These are phyloP conservation scores for Phlegmacium glaucopus DNA, from an alignment of 768 basidiomycete species.

Conservation along the genomic window DNA sequence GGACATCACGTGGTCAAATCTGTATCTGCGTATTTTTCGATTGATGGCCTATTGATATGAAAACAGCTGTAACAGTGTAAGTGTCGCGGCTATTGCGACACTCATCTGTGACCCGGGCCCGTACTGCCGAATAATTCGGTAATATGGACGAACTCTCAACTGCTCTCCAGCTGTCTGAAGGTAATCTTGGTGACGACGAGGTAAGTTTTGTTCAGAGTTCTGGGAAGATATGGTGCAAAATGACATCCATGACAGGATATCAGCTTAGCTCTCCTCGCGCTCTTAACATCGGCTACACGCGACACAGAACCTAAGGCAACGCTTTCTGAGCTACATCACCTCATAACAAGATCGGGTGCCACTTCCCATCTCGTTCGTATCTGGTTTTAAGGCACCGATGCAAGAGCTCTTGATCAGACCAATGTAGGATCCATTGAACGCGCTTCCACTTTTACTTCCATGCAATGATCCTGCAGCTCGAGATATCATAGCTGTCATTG, in stretches of 20 bases:
- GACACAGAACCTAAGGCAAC: slow-evolving; percentile 25
- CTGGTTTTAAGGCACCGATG: slow-evolving; percentile 9
- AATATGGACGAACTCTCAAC: slow-evolving; percentile 7
- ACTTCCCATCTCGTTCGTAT: slow-evolving; percentile 16
- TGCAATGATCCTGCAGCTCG: slow-evolving; percentile 33
- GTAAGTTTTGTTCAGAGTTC: slow-evolving; percentile 3
- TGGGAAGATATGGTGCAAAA: not conserved
- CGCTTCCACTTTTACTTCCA: slow-evolving; percentile 38
- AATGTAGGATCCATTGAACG: slow-evolving; percentile 40
- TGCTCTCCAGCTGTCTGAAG: slow-evolving; percentile 11
- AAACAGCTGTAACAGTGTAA: too few species aligned
- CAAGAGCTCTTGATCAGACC: slow-evolving; percentile 2
- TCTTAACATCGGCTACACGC: slow-evolving; percentile 33
- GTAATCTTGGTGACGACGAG: slow-evolving; percentile 14
- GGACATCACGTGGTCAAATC: too few species aligned
- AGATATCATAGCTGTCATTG: slow-evolving; percentile 38
- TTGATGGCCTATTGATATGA: too few species aligned
- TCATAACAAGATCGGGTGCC: slow-evolving; percentile 20
- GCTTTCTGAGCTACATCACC: slow-evolving; percentile 28
- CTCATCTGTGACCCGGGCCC: too few species aligned
- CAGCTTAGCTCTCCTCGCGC: slow-evolving; percentile 25
- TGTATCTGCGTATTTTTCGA: too few species aligned
- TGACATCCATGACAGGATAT: slow-evolving; percentile 19
- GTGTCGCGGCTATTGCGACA: too few species aligned
- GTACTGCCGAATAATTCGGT: too few species aligned